A percentile compares a stretch with the other conserved stretches of the same genome.
Evolutionary conservation across 352 stramenopile species (phyloP).

Genomic region (Achlya hypogyna): DNA sequence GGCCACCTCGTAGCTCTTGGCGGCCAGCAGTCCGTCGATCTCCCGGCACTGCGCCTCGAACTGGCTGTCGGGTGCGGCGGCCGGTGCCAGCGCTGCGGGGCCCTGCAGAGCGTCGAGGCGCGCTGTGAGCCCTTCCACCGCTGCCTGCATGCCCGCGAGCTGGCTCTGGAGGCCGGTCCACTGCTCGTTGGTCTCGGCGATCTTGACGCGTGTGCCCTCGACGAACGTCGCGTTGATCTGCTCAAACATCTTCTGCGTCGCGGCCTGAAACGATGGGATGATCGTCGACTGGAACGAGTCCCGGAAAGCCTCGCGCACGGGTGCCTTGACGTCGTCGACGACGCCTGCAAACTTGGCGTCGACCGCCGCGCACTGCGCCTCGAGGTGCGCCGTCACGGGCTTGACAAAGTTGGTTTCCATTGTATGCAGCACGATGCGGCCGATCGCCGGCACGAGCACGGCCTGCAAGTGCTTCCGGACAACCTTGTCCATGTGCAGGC

Average conservation of each 20-base stretch:
- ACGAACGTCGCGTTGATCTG: slow-evolving; percentile 81
- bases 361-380: neutral
- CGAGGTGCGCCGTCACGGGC: slow-evolving; percentile 49
- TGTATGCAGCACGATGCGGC: slow-evolving; percentile 75
- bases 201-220: slow-evolving; percentile 43
- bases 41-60: slow-evolving; percentile 51
- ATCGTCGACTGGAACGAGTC: slow-evolving; percentile 82
- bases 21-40: slow-evolving; percentile 38
- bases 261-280: slow-evolving; percentile 78
- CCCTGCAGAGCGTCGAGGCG: slow-evolving; percentile 21
- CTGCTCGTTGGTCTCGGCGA: slow-evolving; percentile 49
- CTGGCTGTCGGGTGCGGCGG: slow-evolving; percentile 36
- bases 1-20: slow-evolving; percentile 61
- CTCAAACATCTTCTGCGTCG: slow-evolving; percentile 85
- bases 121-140: slow-evolving; percentile 30
- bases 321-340: slow-evolving; percentile 74
- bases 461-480: slow-evolving; percentile 78
- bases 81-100: slow-evolving; percentile 21
- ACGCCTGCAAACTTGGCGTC: slow-evolving; percentile 36
- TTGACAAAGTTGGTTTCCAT: slow-evolving; percentile 88
- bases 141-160: slow-evolving; percentile 53
- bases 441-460: slow-evolving; percentile 74
- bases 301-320: slow-evolving; percentile 74
- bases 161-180: slow-evolving; percentile 46
- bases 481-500: slow-evolving; percentile 68